A percentile compares a stretch with the other conserved stretches of the same genome.
phyloP scores from a whole-genome alignment of 208 protist species.

The Leishmania tarentolae region DNA sequence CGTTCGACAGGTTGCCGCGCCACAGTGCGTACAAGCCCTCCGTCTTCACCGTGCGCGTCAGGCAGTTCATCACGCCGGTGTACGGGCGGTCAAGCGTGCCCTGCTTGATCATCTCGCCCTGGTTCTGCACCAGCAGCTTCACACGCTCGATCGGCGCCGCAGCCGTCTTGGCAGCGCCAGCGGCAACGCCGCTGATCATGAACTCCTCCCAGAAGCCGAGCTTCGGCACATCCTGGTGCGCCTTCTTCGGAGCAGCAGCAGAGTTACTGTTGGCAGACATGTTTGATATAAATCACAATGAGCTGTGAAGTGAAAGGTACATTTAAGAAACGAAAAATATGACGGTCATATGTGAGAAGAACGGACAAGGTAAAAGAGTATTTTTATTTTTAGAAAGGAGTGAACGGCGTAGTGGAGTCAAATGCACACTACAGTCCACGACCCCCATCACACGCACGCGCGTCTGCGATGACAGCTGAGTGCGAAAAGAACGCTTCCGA shows the following conservation, averaged over 20 bases:
- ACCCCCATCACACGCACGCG: neutral
- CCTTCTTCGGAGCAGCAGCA: constrained; percentile 22
- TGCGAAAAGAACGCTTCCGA: neutral
- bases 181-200: constrained; percentile 81
- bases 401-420: neutral
- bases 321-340: neutral
- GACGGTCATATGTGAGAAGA: neutral
- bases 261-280: constrained; percentile 34
- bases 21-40: constrained; percentile 96
- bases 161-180: constrained; percentile 90
- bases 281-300: neutral
- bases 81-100: constrained; percentile 85
- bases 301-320: neutral
- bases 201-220: constrained; percentile 79
- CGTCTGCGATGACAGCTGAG: neutral
- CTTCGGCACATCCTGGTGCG: constrained; percentile 42
- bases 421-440: neutral
- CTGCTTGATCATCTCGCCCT: constrained; percentile 86
- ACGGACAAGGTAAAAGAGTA: neutral
- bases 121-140: constrained; percentile 96
- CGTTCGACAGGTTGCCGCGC: constrained; percentile 97
- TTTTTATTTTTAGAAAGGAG: neutral
- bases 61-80: constrained; percentile 95
- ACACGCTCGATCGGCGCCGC: constrained; percentile 96
- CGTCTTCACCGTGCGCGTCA: constrained; percentile 89